Evolutionary conservation across 2,329 filamentous ascomycete species (phyloP).

Genomic region (Aspergillus sp.): DNA sequence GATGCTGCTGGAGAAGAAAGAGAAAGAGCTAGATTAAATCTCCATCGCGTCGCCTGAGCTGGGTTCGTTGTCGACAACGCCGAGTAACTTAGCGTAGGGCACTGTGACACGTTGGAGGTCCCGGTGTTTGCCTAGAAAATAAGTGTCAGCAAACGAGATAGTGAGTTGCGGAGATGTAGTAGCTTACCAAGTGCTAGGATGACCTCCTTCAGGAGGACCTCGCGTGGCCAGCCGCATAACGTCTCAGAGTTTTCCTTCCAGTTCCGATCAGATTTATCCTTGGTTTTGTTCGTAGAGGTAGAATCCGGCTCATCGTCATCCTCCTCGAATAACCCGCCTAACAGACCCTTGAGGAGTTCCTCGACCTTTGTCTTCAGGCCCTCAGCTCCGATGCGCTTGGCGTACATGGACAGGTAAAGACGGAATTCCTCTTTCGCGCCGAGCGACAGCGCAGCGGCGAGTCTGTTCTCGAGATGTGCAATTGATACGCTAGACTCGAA

Average conservation of each 20-base stretch:
- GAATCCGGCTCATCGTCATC: constrained; percentile 53
- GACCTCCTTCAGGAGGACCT: constrained; percentile 85
- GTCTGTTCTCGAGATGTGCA: constrained; percentile 90
- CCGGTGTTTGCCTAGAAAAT: constrained; percentile 69
- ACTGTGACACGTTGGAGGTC: constrained; percentile 94
- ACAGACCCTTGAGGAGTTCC: constrained; percentile 80
- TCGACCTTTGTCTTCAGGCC: constrained; percentile 87
- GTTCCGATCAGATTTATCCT: constrained; percentile 39
- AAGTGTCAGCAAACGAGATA: constrained; percentile 9
- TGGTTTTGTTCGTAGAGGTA: neutral
- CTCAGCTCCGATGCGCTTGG: constrained; percentile 90
- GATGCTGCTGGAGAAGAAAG: neutral
- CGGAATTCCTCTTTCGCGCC: constrained; percentile 91
- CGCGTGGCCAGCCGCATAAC: constrained; percentile 88
- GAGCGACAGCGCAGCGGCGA: constrained; percentile 84
- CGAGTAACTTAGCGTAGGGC: constrained; percentile 85
- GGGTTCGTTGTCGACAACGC: constrained; percentile 50
- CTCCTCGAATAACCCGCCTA: constrained; percentile 70
- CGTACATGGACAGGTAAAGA: constrained; percentile 96
- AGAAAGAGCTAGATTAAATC: constrained; percentile 28
- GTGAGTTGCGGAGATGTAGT: neutral
- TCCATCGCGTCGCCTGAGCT: constrained; percentile 43
- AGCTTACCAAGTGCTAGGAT: constrained; percentile 85
- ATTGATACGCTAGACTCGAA: constrained; percentile 92
- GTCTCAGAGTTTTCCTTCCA: constrained; percentile 61